phyloP scores from a whole-genome alignment of 2,329 filamentous ascomycete genomes.

The Hortaea werneckii region DNA sequence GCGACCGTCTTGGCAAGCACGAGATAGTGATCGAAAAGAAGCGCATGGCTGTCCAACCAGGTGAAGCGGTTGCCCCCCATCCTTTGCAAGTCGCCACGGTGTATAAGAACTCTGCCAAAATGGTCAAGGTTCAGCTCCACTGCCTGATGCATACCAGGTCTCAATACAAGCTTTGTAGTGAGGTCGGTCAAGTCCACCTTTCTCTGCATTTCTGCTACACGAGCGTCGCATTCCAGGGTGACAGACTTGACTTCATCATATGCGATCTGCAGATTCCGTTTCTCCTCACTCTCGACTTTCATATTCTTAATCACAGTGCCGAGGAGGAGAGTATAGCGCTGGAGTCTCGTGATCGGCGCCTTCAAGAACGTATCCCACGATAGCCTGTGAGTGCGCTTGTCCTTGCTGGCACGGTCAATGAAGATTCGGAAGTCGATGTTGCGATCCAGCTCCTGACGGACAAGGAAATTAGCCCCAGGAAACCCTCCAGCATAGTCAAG shows the following conservation, averaged over 20 bases:
- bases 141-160: conserved; percentile 72
- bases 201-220: conserved; percentile 84
- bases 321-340: conserved; percentile 78
- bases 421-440: conserved; percentile 84
- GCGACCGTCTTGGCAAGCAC: conserved; percentile 73
- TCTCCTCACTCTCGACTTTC: conserved; percentile 76
- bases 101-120: conserved; percentile 81
- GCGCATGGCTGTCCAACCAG: conserved; percentile 86
- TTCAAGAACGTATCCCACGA: conserved; percentile 95
- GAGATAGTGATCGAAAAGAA: conserved; percentile 94
- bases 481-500: conserved; percentile 86
- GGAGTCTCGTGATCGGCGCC: conserved; percentile 80
- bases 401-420: conserved; percentile 65
- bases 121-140: conserved; percentile 86
- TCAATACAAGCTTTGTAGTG: conserved; percentile 68
- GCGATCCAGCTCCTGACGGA: conserved; percentile 72
- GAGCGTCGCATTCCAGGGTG: conserved; percentile 80
- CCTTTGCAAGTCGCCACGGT: conserved; percentile 78
- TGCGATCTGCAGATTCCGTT: conserved; percentile 68
- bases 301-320: conserved; percentile 77
- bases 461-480: conserved; percentile 69
- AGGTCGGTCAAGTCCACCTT: conserved; percentile 84
- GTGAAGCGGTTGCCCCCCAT: conserved; percentile 81
- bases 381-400: conserved; percentile 71
- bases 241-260: conserved; percentile 88